Percentiles rank a stretch among this genome's conserved stretches.
Evolutionary conservation across 768 basidiomycete species (phyloP).

Genomic region (Suillus americanus): DNA sequence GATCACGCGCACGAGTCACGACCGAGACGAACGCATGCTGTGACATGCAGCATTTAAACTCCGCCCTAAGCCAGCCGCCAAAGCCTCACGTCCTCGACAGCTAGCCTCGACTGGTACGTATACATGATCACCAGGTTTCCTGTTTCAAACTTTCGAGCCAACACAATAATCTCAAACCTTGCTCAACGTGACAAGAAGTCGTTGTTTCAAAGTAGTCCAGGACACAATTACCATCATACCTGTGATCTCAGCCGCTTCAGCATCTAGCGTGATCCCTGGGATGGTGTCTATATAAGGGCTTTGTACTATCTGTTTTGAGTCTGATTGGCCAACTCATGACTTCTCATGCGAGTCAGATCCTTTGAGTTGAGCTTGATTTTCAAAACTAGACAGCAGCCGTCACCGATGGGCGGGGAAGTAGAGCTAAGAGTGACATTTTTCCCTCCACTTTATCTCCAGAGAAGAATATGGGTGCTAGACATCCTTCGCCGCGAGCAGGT

Average conservation of each 20-base stretch:
- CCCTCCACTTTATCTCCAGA: slow-evolving; percentile 66
- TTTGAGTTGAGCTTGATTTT: neutral
- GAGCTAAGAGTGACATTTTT: slow-evolving; percentile 58
- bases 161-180: neutral
- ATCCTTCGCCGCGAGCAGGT: slow-evolving; percentile 57
- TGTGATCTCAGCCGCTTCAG: too few species aligned
- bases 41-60: too few species aligned
- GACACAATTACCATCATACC: neutral
- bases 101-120: too few species aligned
- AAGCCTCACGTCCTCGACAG: too few species aligned
- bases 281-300: neutral
- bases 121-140: neutral
- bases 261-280: neutral
- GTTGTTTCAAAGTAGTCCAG: neutral
- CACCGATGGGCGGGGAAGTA: slow-evolving; percentile 18
- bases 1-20: too few species aligned
- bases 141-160: neutral
- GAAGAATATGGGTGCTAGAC: slow-evolving; percentile 71
- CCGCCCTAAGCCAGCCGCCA: too few species aligned
- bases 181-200: neutral
- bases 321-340: neutral
- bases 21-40: too few species aligned
- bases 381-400: neutral
- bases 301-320: neutral
- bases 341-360: neutral